Evolutionary conservation across 2,329 filamentous ascomycete genomes (phyloP), one percentile per base, ranked within the genome.

Genomic region (Aspergillus pseudoviridinutans): DNA sequence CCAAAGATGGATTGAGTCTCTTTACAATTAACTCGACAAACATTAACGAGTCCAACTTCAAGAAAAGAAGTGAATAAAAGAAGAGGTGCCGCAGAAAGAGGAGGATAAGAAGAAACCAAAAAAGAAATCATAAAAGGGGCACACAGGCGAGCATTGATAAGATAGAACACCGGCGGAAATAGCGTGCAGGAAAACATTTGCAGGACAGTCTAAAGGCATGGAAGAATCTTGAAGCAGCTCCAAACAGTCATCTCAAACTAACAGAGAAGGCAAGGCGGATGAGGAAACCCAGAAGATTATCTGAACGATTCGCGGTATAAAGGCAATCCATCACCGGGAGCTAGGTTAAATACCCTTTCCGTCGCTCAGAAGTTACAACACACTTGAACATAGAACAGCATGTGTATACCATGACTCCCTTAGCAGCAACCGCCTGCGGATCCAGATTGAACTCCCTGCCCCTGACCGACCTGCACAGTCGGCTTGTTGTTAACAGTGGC

Each of bases 401-500:
- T 61, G 64, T 61, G 55, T 58, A 65, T 62, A 53, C 42, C 53
- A 55, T 52, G 27, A 55, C 50, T 63, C 62, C 69, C 82, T 82
- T 95, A 97, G 83, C 92, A 97, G 86, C 92, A 97, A 76, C 91
- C 88, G 73, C 89, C 88, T 74, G 85, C 90, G 69, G 90, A 90
- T 68, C 89, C 89, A 70, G 87, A 90, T 76, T 95, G 90, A 67
- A 99, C 93, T 70, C 92, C 92, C 78, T 96, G 92, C 73, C 94
- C 94, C 75, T 92, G 89, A 59, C 92, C 91, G 71, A 99, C 94
- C 76, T 96, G 92, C 70, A 99, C 92, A 69, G 91, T 96, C 65
- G 93, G 93, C 84, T 97, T 99, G 82, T 93, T 96, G 86, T 97
- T 97, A 82, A 92, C 92, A 66, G 89, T 89, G 63, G 93, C 94